Conservation (phyloP, 805 yeast species). For the Tetrapisispora taiwanensis region DNA sequence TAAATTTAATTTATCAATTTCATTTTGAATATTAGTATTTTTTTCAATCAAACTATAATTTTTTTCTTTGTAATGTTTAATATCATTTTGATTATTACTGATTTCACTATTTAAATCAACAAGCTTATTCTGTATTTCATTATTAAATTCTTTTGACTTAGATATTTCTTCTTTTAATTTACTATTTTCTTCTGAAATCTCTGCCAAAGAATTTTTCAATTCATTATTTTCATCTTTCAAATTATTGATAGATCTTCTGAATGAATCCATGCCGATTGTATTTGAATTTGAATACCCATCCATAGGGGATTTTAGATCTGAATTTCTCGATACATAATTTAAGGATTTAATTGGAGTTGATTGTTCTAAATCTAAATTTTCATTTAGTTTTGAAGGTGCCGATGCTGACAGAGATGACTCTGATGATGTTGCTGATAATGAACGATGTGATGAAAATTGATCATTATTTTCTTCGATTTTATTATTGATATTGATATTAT, state of each 20-base stretch:
- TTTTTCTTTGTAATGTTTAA: not conserved
- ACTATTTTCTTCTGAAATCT: not conserved
- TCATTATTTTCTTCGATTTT: not conserved
- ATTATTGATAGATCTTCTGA: not conserved
- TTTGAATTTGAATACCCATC: not conserved
- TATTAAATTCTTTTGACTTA: not conserved
- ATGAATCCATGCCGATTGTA: not conserved
- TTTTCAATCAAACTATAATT: not conserved
- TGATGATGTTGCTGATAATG: not conserved
- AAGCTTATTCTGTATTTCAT: not conserved
- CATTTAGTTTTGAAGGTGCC: not conserved
- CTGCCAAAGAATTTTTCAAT: not conserved
- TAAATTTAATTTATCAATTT: not conserved
- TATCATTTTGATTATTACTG: not conserved
- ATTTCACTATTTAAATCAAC: not conserved
- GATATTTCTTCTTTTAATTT: not conserved
- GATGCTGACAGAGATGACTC: not conserved
- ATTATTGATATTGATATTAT: not conserved
- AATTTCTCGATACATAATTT: not conserved
- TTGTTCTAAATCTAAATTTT: conserved; percentile 1
- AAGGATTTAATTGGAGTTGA: conserved; percentile 1
- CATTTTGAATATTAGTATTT: not conserved
- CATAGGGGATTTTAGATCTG: not conserved
- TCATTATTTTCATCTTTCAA: not conserved
- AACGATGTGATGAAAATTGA: not conserved